Percentiles rank a stretch among this genome's conserved stretches.
Evolutionary conservation across 495 filamentous ascomycete species (phyloP).

Genomic region (Xylaria longipes): DNA sequence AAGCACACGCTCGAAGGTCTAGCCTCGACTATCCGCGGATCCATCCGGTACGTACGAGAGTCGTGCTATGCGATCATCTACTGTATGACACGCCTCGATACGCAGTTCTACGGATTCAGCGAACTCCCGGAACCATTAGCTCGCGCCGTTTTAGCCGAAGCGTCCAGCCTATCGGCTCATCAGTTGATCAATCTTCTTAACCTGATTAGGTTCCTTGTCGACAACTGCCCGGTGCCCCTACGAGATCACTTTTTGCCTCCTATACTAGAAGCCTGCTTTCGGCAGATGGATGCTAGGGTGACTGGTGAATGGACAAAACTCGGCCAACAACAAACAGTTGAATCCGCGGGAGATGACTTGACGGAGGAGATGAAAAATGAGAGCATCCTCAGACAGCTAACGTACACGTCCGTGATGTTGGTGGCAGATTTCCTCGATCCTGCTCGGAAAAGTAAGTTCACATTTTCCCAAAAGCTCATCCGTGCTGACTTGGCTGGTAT

Average conservation of each 20-base stretch:
- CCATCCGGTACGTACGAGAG: constrained; percentile 87
- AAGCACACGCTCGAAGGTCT: constrained; percentile 91
- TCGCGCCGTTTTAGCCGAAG: constrained; percentile 82
- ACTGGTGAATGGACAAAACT: constrained; percentile 83
- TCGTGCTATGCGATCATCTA: constrained; percentile 91
- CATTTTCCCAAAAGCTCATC: not conserved
- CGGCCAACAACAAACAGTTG: constrained; percentile 58
- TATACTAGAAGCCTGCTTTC: constrained; percentile 80
- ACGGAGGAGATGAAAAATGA: constrained; percentile 98
- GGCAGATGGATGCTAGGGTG: constrained; percentile 85
- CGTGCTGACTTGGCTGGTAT: not conserved
- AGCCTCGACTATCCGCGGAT: constrained; percentile 87
- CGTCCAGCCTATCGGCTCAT: constrained; percentile 84
- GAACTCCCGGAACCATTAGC: constrained; percentile 86
- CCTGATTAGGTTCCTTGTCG: constrained; percentile 83
- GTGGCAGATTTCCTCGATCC: constrained; percentile 87
- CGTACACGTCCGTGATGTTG: constrained; percentile 88
- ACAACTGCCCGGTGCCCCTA: constrained; percentile 82
- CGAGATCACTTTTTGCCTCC: constrained; percentile 85
- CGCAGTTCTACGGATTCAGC: constrained; percentile 85
- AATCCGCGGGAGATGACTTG: constrained; percentile 68
- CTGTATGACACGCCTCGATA: constrained; percentile 86
- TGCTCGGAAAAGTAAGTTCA: constrained; percentile 58
- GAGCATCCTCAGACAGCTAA: constrained; percentile 92
- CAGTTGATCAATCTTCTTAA: constrained; percentile 91